A percentile compares a stretch with the other conserved stretches of the same genome.
phyloP scores from a whole-genome alignment of 768 basidiomycete species.

The Ramaria rubella region DNA sequence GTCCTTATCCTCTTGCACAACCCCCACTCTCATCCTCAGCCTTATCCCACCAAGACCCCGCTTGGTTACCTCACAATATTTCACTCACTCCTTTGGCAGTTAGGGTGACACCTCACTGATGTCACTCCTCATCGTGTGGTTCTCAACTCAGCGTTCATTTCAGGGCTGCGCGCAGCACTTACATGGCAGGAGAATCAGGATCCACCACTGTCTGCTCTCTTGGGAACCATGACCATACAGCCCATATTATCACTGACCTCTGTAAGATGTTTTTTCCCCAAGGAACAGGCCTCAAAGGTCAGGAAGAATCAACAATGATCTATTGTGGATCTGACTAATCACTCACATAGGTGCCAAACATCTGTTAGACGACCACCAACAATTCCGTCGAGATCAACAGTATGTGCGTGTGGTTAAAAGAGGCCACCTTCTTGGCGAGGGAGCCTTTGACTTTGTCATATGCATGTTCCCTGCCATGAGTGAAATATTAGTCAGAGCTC shows the following conservation, averaged over 20 bases:
- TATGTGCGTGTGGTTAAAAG: constrained; percentile 20
- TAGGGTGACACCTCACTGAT: constrained; percentile 24
- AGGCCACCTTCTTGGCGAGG: constrained; percentile 7
- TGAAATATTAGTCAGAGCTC: constrained; percentile 8
- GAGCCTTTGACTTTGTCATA: constrained; percentile 14
- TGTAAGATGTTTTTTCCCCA: constrained; percentile 16
- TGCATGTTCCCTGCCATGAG: constrained; percentile 23
- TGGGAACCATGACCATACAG: constrained; percentile 20
- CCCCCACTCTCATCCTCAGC: constrained; percentile 10
- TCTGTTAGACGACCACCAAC: constrained; percentile 5
- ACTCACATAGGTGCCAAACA: constrained; percentile 3
- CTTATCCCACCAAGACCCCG: constrained; percentile 1
- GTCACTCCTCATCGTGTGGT: constrained; percentile 23
- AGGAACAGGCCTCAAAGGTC: constrained; percentile 23
- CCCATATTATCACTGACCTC: constrained; percentile 18
- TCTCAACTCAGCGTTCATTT: constrained; percentile 21
- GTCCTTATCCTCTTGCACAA: constrained; percentile 10
- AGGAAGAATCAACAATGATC: not conserved
- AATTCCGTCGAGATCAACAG: constrained; percentile 6
- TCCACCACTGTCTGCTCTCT: constrained; percentile 14
- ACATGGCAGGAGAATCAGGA: constrained; percentile 12
- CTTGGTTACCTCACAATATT: constrained; percentile 15
- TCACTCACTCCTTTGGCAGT: constrained; percentile 10
- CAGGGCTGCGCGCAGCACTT: constrained; percentile 12
- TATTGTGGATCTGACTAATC: not conserved